Percentiles rank a stretch among this genome's conserved stretches.
phyloP scores from a whole-genome alignment of 2,329 filamentous ascomycete species.

The Colletotrichum acutatum region DNA sequence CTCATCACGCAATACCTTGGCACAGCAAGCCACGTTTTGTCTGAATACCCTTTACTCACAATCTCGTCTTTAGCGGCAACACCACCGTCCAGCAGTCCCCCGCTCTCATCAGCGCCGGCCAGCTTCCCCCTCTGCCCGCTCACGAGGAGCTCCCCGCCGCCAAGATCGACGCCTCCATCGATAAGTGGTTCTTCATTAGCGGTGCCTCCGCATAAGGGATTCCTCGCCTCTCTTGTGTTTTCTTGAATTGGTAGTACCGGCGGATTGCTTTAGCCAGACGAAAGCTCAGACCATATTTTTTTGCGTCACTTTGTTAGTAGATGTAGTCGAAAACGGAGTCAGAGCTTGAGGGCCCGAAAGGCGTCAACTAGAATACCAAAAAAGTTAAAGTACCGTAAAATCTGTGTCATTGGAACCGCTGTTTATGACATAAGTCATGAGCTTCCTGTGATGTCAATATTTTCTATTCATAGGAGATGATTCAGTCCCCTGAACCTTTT shows the following conservation, averaged over 20 bases:
- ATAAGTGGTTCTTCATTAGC: constrained; percentile 99
- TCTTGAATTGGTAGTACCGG: background rate
- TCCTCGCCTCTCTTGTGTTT: background rate
- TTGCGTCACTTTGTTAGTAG: constrained; percentile 14
- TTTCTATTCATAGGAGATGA: background rate
- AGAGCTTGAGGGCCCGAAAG: background rate
- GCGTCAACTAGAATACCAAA: constrained; percentile 28
- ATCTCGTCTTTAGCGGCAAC: constrained; percentile 75
- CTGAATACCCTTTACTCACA: constrained; percentile 43
- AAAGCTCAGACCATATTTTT: background rate
- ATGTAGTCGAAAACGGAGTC: constrained; percentile 3
- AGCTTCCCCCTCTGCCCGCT: constrained; percentile 80
- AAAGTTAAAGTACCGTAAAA: constrained; percentile 19
- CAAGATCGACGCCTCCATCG: constrained; percentile 94
- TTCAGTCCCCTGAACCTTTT: background rate
- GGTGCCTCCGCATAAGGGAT: constrained; percentile 81
- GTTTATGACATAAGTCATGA: background rate
- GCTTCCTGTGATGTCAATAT: background rate
- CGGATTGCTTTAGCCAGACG: background rate
- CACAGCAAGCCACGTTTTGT: constrained; percentile 19
- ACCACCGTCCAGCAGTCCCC: constrained; percentile 78
- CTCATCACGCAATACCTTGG: constrained; percentile 12
- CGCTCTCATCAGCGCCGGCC: constrained; percentile 74
- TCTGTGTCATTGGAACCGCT: background rate
- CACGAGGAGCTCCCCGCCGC: constrained; percentile 85